Percentiles rank a stretch among this genome's conserved stretches.
Conservation (phyloP, 2,329 filamentous ascomycete species). For the Atkinsonella hypoxylon region DNA sequence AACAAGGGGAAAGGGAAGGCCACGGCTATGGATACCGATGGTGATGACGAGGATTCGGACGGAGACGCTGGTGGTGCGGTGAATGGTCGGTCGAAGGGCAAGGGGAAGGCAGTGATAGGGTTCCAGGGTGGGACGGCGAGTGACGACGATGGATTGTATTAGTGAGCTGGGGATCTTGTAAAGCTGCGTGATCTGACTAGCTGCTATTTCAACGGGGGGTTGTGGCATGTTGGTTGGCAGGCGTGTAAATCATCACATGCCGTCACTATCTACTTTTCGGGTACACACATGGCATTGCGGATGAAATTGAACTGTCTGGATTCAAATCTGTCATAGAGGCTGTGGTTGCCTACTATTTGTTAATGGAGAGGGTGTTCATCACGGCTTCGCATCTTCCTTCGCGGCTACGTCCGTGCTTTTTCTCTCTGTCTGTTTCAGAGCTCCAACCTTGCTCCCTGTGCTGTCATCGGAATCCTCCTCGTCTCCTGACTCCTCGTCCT, state of each 20-base stretch:
- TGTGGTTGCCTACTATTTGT: neutral
- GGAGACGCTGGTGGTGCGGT: constrained; percentile 18
- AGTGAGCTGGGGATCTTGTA: constrained; percentile 7
- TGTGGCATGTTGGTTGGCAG: neutral
- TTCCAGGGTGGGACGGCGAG: constrained; percentile 43
- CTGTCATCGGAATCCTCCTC: constrained; percentile 14
- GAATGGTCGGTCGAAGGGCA: constrained; percentile 34
- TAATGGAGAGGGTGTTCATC: neutral
- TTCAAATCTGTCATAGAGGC: neutral
- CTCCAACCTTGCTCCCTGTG: constrained; percentile 6
- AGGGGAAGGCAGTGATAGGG: constrained; percentile 40
- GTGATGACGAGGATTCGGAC: constrained; percentile 22
- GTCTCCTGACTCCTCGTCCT: constrained; percentile 10
- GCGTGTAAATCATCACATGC: constrained; percentile 5
- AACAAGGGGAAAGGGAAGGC: constrained; percentile 27
- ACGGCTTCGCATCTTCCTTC: constrained; percentile 6
- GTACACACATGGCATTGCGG: neutral
- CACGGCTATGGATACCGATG: constrained; percentile 16
- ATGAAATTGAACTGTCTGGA: neutral
- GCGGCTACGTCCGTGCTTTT: constrained; percentile 10
- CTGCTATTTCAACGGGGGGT: neutral
- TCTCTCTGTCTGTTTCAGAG: constrained; percentile 8
- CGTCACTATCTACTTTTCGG: neutral
- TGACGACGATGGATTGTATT: constrained; percentile 47
- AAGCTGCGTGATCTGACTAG: too few relatives aligned